Percentiles rank a stretch among this genome's conserved stretches.
phyloP scores from a whole-genome alignment of 805 yeast genomes.

The Diddensiella caesifluorescens region DNA sequence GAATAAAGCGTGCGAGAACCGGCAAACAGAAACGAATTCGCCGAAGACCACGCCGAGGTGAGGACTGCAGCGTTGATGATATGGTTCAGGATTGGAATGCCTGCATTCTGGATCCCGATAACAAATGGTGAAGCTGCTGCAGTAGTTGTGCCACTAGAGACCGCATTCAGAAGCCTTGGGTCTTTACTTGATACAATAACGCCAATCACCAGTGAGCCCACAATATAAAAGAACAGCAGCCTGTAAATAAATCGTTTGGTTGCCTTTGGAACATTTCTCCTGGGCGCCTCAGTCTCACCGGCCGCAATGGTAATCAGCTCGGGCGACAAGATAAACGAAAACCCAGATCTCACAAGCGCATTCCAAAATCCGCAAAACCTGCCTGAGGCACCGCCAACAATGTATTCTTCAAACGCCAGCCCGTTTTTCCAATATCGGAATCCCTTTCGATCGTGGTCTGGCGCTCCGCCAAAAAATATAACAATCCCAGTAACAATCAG shows the following conservation, averaged over 20 bases:
- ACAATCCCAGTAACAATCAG: constrained; percentile 55
- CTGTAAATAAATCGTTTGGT: constrained; percentile 71
- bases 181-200: constrained; percentile 72
- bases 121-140: constrained; percentile 65
- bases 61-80: constrained; percentile 51
- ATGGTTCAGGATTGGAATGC: constrained; percentile 47
- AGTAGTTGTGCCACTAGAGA: constrained; percentile 50
- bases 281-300: constrained; percentile 75
- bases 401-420: constrained; percentile 44
- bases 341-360: constrained; percentile 62
- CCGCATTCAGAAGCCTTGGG: constrained; percentile 39
- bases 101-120: constrained; percentile 50
- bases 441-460: constrained; percentile 50
- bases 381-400: constrained; percentile 52
- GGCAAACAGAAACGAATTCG: constrained; percentile 53
- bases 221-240: constrained; percentile 57
- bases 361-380: constrained; percentile 57
- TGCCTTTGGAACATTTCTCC: constrained; percentile 71
- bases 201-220: constrained; percentile 67
- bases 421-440: constrained; percentile 46
- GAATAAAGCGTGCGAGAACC: constrained; percentile 56
- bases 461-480: constrained; percentile 50
- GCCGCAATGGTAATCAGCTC: constrained; percentile 84
- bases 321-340: constrained; percentile 72
- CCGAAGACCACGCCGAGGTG: constrained; percentile 54